Evolutionary conservation across 495 filamentous ascomycete species (phyloP).

Genomic region (Daldinia bambusicola): DNA sequence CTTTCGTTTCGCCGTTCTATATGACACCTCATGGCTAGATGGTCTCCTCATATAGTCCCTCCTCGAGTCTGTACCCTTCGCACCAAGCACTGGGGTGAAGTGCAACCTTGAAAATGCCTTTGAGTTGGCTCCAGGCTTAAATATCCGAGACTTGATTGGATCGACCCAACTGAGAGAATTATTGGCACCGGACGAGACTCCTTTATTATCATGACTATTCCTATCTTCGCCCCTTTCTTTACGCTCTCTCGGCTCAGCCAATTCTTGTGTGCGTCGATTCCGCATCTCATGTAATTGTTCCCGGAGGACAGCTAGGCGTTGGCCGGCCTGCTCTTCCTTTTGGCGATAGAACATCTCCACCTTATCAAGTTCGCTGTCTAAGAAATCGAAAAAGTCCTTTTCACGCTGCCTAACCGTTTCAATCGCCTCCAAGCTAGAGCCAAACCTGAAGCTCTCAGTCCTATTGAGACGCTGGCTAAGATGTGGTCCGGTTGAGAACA

Average conservation of each 20-base stretch:
- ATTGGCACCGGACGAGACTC: conserved; percentile 37
- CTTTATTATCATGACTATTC: conserved; percentile 38
- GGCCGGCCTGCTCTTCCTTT: conserved; percentile 82
- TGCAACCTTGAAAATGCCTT: conserved; percentile 55
- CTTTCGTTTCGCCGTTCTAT: conserved; percentile 86
- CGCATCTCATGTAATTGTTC: conserved; percentile 90
- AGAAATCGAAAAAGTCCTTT: conserved; percentile 80
- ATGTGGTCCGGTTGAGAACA: conserved; percentile 40
- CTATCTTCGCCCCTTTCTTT: conserved; percentile 45
- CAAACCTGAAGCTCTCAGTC: conserved; percentile 29
- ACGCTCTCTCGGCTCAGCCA: conserved; percentile 57
- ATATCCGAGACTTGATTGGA: conserved; percentile 55
- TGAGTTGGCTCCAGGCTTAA: conserved; percentile 60
- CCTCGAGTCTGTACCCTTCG: conserved; percentile 52
- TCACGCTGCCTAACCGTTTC: conserved; percentile 66
- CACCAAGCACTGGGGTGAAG: conserved; percentile 52
- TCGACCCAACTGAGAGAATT: conserved; percentile 51
- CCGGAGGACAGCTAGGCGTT: conserved; percentile 73
- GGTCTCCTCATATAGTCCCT: conserved; percentile 74
- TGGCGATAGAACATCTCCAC: conserved; percentile 84
- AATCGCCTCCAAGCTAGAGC: conserved; percentile 50
- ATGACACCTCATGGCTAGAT: conserved; percentile 71
- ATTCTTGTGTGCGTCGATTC: conserved; percentile 76
- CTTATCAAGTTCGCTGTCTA: conserved; percentile 83
- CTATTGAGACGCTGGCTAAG: conserved; percentile 19